These are phyloP conservation scores for Cynanchum wilfordii DNA, from an alignment of 257 asterid species.

Conservation along the genomic window DNA sequence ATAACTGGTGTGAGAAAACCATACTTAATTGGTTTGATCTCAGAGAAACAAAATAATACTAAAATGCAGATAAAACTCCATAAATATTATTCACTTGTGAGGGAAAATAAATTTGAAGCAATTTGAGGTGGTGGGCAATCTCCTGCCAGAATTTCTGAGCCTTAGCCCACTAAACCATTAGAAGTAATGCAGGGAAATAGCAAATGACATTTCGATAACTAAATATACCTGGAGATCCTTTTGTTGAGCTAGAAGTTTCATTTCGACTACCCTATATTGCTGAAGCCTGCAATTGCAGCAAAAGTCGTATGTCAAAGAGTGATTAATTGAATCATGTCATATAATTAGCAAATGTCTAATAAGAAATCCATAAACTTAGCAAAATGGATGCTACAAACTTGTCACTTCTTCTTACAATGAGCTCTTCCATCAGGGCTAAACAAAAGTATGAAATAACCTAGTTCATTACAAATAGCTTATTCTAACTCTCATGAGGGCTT, in stretches of 20 bases:
- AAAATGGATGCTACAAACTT: background rate
- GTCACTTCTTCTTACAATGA: background rate
- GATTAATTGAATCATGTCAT: background rate
- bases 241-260: conserved; percentile 60
- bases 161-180: background rate
- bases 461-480: background rate
- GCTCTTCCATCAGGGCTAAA: background rate
- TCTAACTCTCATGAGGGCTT: background rate
- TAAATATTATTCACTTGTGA: background rate
- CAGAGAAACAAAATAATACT: background rate
- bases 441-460: background rate
- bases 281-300: conserved; percentile 35
- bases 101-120: background rate
- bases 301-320: background rate
- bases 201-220: background rate
- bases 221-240: conserved; percentile 57
- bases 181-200: background rate
- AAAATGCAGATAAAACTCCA: background rate
- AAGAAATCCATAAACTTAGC: background rate
- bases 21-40: background rate
- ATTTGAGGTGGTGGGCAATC: background rate
- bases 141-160: background rate
- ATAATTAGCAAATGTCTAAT: background rate
- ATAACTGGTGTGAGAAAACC: background rate
- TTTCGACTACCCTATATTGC: conserved; percentile 55